Percentiles rank a stretch among this genome's conserved stretches.
phyloP scores from a whole-genome alignment of 228 moss, liverwort and hornwort species.

The Sphagnum magellanicum region DNA sequence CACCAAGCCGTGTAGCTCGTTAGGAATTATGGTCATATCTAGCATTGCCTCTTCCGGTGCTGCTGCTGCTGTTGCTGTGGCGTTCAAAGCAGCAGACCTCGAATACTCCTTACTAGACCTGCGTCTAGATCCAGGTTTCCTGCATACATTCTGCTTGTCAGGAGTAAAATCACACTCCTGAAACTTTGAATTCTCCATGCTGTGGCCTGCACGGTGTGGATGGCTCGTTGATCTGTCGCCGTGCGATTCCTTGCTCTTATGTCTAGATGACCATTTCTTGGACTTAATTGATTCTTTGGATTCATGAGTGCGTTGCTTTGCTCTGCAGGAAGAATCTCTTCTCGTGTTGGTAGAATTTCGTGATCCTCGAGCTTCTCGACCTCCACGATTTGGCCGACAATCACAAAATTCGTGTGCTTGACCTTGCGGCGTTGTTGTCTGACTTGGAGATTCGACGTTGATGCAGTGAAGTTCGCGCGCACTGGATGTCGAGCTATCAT shows the following conservation, averaged over 20 bases:
- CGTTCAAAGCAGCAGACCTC: background rate
- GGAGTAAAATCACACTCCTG: background rate
- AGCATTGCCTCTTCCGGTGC: no score
- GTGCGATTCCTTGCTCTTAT: no score
- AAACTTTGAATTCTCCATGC: no score
- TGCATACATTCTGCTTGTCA: background rate
- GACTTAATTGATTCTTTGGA: no score
- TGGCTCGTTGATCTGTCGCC: no score
- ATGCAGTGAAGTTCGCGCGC: background rate
- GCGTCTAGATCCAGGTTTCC: background rate
- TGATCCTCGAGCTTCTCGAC: no score
- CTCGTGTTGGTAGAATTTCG: no score
- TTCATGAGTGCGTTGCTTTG: no score
- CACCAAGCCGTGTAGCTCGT: slow-evolving; percentile 47
- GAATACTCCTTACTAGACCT: background rate
- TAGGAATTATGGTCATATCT: slow-evolving; percentile 1
- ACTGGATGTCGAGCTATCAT: background rate
- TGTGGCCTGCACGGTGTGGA: no score
- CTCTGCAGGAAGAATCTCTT: no score
- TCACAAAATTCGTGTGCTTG: background rate
- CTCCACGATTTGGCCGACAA: background rate
- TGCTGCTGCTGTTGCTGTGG: no score
- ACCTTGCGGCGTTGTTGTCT: background rate
- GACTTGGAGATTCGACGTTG: background rate
- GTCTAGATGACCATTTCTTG: no score